Evolutionary conservation across 2,329 filamentous ascomycete genomes (phyloP), one percentile per base, ranked within the genome.

Genomic region (Rugonectria rugulosa): DNA sequence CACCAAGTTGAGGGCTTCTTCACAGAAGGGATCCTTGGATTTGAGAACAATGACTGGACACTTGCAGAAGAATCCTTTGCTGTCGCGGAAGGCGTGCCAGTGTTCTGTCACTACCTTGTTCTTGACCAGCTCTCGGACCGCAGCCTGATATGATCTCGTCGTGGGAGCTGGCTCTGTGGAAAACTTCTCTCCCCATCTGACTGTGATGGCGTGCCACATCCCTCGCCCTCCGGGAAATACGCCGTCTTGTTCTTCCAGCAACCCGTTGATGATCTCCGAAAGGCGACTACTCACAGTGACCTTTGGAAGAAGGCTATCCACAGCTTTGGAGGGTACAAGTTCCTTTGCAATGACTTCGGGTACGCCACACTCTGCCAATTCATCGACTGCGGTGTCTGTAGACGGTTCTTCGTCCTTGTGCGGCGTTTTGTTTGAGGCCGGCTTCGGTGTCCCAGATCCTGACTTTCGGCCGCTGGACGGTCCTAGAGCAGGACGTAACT

Each of bases 161-260:
- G 70, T 73, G 2, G 77, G 82, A 20, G 75, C 72, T 4, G 72
- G 67, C 34, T 79, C 70, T 27, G 68, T 70, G 2, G 68, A 63
- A 37, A 79, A 80, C 7, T 69, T 67, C n/a, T 70, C 70, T 9
- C 71, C 66, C 77, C 81, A 86, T 7, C 78, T 68, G 9, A 72
- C 72, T 12, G 75, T 72, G 4, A 83, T 64, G 2, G 78, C 78
- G 53, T 79, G 76, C 71, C 80, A 83, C 5, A 85, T 68, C 4
- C 79, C 72, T 34, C 77, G 74, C 20, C 80, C 80, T 14, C 80
- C 79, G 2, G 83, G 80, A 38, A 85, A 80, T 1, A 80, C 78
- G 0, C 82, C 82, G 2, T 70, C 66, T 6, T 70, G 63, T 26
- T 70, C 65, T n/a, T 56, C 59, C 24, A 75, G 61, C 24, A 72